Base-by-base conservation (phyloP, 23 red algal genomes). In the Gracilaria vermiculophylla region DNA sequence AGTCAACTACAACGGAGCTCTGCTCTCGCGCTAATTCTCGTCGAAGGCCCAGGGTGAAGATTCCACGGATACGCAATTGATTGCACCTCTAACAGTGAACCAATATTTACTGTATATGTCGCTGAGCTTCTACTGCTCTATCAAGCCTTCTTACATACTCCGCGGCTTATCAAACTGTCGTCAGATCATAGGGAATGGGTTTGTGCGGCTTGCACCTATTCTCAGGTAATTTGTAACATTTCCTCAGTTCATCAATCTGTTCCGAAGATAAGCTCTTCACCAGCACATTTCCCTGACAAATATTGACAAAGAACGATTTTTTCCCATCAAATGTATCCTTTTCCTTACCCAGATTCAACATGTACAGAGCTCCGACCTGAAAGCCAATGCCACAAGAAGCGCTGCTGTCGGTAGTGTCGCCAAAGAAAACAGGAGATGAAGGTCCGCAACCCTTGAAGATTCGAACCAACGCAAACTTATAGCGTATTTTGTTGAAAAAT, bases 371-470 rank as follows among this genome's bases (percentile, higher is more conserved):
- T 9, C 81, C 81, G 17, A 53, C 17, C 25, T 36, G 49, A 7
- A 85, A 54, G 33, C 14, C 13, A 36, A 85, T 71, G 27, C 81
- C 81, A 36, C 81, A 85, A 48, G 64, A 48, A 19, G 41, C 81
- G 62, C 32, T 54, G 32, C n/a, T 37, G 31, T 27, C 48, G 3
- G 81, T 31, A 2, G 58, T 70, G 3, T 69, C 48, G 1, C 41
- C 81, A 19, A 85, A 85, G 45, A 85, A 85, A 14, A 13, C 72
- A 16, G 10, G 3, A 34, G 61, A 69, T 10, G 58, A 54, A 34
- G 81, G 81, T 2, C 43, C 61, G 32, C 81, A 85, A 4, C 81
- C 81, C 28, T 71, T 69, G 17, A 85, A 85, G 44, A 71, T 72
- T 13, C 81, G 58, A n/a, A 70, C 42, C 27, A 85, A 40, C 0